Evolutionary conservation across 1,284 basidiomycete species (phyloP).

Genomic region (Microbotryomycetes sp.): DNA sequence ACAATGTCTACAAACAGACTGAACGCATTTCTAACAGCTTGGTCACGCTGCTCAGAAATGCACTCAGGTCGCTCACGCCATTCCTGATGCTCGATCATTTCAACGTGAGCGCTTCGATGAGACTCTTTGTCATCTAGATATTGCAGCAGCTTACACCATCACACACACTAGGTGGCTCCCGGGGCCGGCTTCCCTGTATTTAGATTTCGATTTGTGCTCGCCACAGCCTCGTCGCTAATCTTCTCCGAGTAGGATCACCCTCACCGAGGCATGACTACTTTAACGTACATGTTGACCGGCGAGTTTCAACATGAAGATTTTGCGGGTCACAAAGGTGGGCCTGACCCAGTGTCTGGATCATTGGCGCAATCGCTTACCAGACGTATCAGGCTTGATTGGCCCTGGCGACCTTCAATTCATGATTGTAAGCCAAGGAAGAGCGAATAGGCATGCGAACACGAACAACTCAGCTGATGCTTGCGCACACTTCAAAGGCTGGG

Average conservation of each 20-base stretch:
- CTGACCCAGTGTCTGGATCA: background rate
- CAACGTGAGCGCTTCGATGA: conserved; percentile 48
- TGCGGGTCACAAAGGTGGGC: conserved; percentile 68
- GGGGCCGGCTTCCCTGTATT: conserved; percentile 47
- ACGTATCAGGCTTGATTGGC: conserved; percentile 49
- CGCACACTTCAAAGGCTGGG: conserved; percentile 56
- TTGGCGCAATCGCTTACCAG: background rate
- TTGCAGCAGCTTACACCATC: conserved; percentile 5
- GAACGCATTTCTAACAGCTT: no score
- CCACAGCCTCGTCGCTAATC: conserved; percentile 1
- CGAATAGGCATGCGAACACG: no score
- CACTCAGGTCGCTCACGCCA: conserved; percentile 72
- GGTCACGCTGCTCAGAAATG: no score
- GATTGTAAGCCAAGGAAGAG: conserved; percentile 67
- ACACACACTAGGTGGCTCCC: conserved; percentile 42
- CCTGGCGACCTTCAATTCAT: conserved; percentile 92
- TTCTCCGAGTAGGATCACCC: conserved; percentile 62
- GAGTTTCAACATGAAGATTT: conserved; percentile 81
- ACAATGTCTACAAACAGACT: no score
- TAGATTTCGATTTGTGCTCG: background rate
- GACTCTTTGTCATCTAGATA: conserved; percentile 55
- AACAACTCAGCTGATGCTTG: no score
- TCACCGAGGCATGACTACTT: conserved; percentile 74
- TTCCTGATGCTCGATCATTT: conserved; percentile 55
- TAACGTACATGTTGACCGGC: conserved; percentile 83